Evolutionary conservation across 169 alveolate genomes (phyloP).

Genomic region (Cyclospora cayetanensis): DNA sequence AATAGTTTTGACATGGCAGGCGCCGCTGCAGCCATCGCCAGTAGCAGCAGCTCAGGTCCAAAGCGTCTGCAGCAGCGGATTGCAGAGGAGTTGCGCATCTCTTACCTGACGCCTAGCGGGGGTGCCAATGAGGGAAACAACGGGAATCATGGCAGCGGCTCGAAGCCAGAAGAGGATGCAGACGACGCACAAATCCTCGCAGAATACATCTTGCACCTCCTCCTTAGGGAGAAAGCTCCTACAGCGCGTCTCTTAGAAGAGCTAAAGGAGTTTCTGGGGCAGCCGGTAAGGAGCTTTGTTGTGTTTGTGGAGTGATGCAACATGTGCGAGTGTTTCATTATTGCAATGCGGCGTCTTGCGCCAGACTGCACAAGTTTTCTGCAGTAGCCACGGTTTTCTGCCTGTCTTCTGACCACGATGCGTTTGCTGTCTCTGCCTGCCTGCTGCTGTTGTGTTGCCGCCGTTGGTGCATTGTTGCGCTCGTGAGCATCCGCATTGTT

Average conservation of each 20-base stretch:
- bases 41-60: conserved; percentile 59
- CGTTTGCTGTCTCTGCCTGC: background rate
- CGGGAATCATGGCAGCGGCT: conserved; percentile 44
- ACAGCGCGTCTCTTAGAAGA: conserved; percentile 56
- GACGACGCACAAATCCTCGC: conserved; percentile 64
- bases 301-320: background rate
- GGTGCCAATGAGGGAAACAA: conserved; percentile 25
- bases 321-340: background rate
- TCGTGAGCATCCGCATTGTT: no score
- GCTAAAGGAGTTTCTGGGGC: conserved; percentile 52
- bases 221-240: conserved; percentile 55
- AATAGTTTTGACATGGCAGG: conserved; percentile 60
- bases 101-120: conserved; percentile 58
- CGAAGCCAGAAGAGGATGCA: conserved; percentile 46
- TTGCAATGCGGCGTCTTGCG: background rate
- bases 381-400: no score
- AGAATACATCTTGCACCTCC: conserved; percentile 49
- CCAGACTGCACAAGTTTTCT: no score
- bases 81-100: conserved; percentile 58
- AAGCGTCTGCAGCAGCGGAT: conserved; percentile 65
- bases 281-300: conserved; percentile 59
- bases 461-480: no score
- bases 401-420: background rate
- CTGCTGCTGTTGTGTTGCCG: background rate
- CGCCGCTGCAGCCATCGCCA: conserved; percentile 61